These are phyloP conservation scores for Neopestalotiopsis clavispora DNA, from an alignment of 2,329 filamentous ascomycete species.

Conservation along the genomic window DNA sequence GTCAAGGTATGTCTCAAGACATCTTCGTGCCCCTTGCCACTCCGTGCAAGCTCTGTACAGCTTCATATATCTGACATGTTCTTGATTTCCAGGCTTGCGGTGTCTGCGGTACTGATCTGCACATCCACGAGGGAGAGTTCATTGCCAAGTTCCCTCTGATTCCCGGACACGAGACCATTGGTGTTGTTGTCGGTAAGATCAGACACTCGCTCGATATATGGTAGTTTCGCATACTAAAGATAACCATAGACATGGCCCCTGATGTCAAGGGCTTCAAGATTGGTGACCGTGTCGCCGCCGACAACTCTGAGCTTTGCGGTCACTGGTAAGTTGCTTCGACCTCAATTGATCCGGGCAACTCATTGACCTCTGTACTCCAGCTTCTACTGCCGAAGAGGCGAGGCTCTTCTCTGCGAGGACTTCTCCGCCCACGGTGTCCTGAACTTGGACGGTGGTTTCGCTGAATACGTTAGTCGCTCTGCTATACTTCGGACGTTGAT, in stretches of 20 bases:
- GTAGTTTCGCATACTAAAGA: slow-evolving; percentile 18
- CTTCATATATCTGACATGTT: slow-evolving; percentile 14
- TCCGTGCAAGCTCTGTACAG: slow-evolving; percentile 21
- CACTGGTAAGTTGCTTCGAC: slow-evolving; percentile 51
- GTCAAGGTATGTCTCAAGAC: slow-evolving; percentile 57
- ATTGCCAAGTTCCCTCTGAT: slow-evolving; percentile 67
- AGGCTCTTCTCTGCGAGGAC: slow-evolving; percentile 71
- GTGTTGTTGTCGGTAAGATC: slow-evolving; percentile 58
- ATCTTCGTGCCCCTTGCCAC: background rate
- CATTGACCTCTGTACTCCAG: slow-evolving; percentile 23
- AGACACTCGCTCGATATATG: background rate
- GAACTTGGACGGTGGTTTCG: slow-evolving; percentile 72
- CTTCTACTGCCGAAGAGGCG: slow-evolving; percentile 74
- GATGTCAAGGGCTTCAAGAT: slow-evolving; percentile 65
- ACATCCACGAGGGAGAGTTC: slow-evolving; percentile 74
- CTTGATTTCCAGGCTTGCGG: slow-evolving; percentile 32
- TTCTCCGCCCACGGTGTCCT: slow-evolving; percentile 69
- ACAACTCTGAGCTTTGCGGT: slow-evolving; percentile 70
- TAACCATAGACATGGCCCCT: slow-evolving; percentile 34
- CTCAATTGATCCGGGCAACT: background rate
- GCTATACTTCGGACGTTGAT: background rate
- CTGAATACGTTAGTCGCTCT: slow-evolving; percentile 60
- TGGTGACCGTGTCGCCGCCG: slow-evolving; percentile 68
- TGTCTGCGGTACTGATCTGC: slow-evolving; percentile 46
- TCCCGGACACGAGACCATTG: slow-evolving; percentile 72